Evolutionary conservation across 805 yeast genomes (phyloP), one percentile per base, ranked within the genome.

Genomic region (Tetrapisispora fleetii): DNA sequence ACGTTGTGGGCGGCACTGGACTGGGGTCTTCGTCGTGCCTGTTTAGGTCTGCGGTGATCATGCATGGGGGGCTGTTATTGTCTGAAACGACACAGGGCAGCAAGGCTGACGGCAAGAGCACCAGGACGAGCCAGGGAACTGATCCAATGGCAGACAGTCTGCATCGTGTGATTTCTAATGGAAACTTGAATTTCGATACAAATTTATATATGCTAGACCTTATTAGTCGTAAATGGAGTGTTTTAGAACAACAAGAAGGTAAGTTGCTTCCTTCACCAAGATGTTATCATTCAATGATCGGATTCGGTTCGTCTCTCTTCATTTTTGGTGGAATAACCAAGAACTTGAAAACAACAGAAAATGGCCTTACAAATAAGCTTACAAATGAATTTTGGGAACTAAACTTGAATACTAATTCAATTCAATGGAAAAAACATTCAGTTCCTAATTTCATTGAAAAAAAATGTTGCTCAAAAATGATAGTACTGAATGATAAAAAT

Each of bases 351-450:
- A 62, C 60, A 13, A 60, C 67, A 43, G 69, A 68, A 41, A 53
- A 74, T 10, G 56, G 61, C 13, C 77, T 85, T 0, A 60, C 74
- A 6, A 81, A 74, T 10, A 57, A 61, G 14, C 77, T 85, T 0
- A 60, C 74, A 6, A 81, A 81, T 54, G 95, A 85, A 54, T 63
- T 83, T n/a, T 85, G 95, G 93, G 75, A 75, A 53, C 76, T 81
- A 52, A 75, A 81, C 58, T 60, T 81, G 30, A 73, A 68, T 32
- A 13, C 16, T 14, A 32, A 32, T 4, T 3, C 13, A 32, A 4
- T 32, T 4, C 10, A 11, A 6, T 85, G 91, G 91, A 60, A 17
- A 2, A 41, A 19, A 8, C 28, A 41, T 30, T 3, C 7, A 8
- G 37, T 41, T 2, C 44, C 60, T 0, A 70, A 78, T 45, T 59